Base-by-base conservation (phyloP, 2,329 filamentous ascomycete genomes). In the Colletotrichum sp. region DNA sequence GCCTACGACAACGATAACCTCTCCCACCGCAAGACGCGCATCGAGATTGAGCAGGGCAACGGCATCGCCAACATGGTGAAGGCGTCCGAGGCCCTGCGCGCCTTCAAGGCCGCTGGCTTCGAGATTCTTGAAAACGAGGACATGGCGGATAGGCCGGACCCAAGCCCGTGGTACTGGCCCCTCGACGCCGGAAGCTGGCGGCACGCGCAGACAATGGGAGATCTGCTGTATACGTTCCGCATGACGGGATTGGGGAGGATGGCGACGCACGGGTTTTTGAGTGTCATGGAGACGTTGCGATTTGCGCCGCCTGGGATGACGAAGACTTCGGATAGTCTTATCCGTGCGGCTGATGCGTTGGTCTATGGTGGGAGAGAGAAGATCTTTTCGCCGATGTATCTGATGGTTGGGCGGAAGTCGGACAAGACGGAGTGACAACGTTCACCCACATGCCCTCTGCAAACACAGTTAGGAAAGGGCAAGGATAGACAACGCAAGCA, bases 61-160 rank as follows among this genome's bases (percentile, higher is more conserved):
- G 97, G 97, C 80, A 99, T 99, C 84, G 96, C 95, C 82, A 98
- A 98, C 89, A 98, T 99, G 96, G 95, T 97, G 86, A 95, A 92
- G 85, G 90, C 98, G 73, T 92, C 93, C 1, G 96, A 98, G 79
- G 96, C 93, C 44, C 84, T 98, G 16, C 89, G 90, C 66, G 96
- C 97, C 75, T 96, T 99, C 87, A 93, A 96, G 87, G 91, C 92
- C 55, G 96, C 95, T 16, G 97, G 96, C 32, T 99, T 99, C 84
- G 92, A 95, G 80, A 86, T 99, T 76, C 88, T 96, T 80, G 90
- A 94, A 85, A 89, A 97, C 84, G 96, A 98, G 87, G 96, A 99
- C 87, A 86, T 99, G 77, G 95, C 97, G 26, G 91, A 93, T 78
- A 90, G 94, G 63, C 90, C 92, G 13, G 95, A 98, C 84, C 83